Evolutionary conservation across 306 rosid genomes (phyloP), one percentile per base, ranked within the genome.

Genomic region (Castanea sativa): DNA sequence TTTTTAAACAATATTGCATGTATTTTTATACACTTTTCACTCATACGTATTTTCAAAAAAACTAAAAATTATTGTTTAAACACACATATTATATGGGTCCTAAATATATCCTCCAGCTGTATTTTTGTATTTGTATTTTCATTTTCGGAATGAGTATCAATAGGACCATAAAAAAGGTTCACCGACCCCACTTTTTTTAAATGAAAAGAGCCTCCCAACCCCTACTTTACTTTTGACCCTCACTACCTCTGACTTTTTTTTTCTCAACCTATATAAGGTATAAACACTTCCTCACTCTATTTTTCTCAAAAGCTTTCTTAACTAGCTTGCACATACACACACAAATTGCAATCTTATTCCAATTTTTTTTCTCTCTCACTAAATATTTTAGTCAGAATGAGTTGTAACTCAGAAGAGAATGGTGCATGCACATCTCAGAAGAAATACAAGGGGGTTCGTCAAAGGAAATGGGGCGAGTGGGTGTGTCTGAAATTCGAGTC

Each of bases 391-490:
- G 27, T 12, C 67, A 18, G 18, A 33, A 91, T 88, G 92, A 91
- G 82, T 52, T 57, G 76, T 21, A 81, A 68, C 75, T 83, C 84
- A 19, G 43, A 55, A 49, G 33, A 85, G 19, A 76, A 55, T 68
- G 52, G 68, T 23, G 23, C 73, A 1, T 1, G n/a, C 76, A 4
- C 74, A 3, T 35, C 13, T 6, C 55, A 51, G 45, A 77, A 75
- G 30, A 91, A 90, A 76, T 78, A 85, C 49, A 94, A 88, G 80
- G 99, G 99, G 1, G 90, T 94, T 18, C 89, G 97, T 0, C 88
- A 85, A 11, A 71, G 97, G 4, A 94, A 94, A 67, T 94, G 99
- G 99, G 99, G 98, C n/a, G 92, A 94, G 64, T 94, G 23, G 23
- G 92, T 91, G 99, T 92, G 16, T 91, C 99, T 1, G 99, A 94